A percentile compares a stretch with the other conserved stretches of the same genome.
phyloP scores from a whole-genome alignment of 345 rosid species.

The Clarkia xantiana region DNA sequence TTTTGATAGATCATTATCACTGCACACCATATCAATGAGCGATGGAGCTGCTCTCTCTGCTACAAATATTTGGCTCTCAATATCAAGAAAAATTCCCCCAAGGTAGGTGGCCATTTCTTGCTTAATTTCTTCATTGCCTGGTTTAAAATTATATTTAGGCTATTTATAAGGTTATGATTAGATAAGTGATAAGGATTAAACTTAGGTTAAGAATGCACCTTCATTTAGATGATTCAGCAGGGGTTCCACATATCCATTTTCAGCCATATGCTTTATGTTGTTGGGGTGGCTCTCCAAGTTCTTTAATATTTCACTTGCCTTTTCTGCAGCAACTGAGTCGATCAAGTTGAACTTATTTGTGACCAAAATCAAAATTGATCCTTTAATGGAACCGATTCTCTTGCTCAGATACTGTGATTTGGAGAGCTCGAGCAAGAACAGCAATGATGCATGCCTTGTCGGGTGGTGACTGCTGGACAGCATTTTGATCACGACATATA shows the following conservation, averaged over 20 bases:
- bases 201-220: slow-evolving; percentile 27
- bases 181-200: background rate
- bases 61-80: slow-evolving; percentile 41
- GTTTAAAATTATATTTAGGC: background rate
- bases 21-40: slow-evolving; percentile 50
- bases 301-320: slow-evolving; percentile 44
- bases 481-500: slow-evolving; percentile 36
- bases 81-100: slow-evolving; percentile 45
- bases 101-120: slow-evolving; percentile 62
- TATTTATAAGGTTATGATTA: background rate
- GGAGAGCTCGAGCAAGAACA: slow-evolving; percentile 59
- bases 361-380: slow-evolving; percentile 68
- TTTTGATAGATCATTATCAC: slow-evolving; percentile 35
- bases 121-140: slow-evolving; percentile 60
- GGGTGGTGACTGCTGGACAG: slow-evolving; percentile 54
- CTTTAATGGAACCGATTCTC: slow-evolving; percentile 46
- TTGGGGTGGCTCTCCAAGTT: slow-evolving; percentile 40
- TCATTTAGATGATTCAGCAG: slow-evolving; percentile 51
- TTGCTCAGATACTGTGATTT: slow-evolving; percentile 27
- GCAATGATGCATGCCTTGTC: slow-evolving; percentile 37
- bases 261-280: slow-evolving; percentile 81
- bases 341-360: slow-evolving; percentile 36
- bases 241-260: slow-evolving; percentile 69
- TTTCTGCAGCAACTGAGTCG: slow-evolving; percentile 43
- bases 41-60: slow-evolving; percentile 55